Percentiles rank a stretch among this genome's conserved stretches.
phyloP scores from a whole-genome alignment of 2,329 filamentous ascomycete species.

The Fusarium drepaniforme region DNA sequence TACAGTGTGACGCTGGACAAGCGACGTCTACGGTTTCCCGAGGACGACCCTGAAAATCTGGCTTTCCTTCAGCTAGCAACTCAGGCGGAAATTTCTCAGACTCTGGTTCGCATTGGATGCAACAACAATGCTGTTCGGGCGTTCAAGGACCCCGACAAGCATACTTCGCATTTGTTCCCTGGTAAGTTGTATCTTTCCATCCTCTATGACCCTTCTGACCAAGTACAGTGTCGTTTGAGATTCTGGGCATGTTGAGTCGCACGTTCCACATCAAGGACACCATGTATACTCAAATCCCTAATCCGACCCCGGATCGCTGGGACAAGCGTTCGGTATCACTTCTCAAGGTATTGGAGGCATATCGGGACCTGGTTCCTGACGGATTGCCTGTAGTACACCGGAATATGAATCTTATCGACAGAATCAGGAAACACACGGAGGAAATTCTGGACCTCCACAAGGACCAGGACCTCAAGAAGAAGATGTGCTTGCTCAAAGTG shows the following conservation, averaged over 20 bases:
- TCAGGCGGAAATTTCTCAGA: conserved; percentile 63
- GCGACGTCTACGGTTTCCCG: conserved; percentile 53
- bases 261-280: conserved; percentile 63
- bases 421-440: conserved; percentile 43
- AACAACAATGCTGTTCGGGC: conserved; percentile 63
- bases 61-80: conserved; percentile 62
- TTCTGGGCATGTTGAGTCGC: conserved; percentile 68
- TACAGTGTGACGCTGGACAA: conserved; percentile 57
- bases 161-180: conserved; percentile 63
- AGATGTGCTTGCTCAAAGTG: conserved; percentile 51
- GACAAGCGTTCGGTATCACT: conserved; percentile 62
- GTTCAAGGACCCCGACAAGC: conserved; percentile 53
- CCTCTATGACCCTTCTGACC: conserved; percentile 18
- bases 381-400: conserved; percentile 28
- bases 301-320: conserved; percentile 68
- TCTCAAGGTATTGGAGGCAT: conserved; percentile 56
- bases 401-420: conserved; percentile 39
- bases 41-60: conserved; percentile 57
- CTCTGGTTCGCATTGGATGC: conserved; percentile 65
- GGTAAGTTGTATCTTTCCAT: conserved; percentile 47
- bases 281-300: conserved; percentile 66
- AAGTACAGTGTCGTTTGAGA: conserved; percentile 65
- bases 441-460: conserved; percentile 39
- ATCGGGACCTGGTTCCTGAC: conserved; percentile 45
- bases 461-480: conserved; percentile 38